Percentiles rank a stretch among this genome's conserved stretches.
phyloP scores from a whole-genome alignment of 108 stramenopile species.

The Poteriospumella lacustris region DNA sequence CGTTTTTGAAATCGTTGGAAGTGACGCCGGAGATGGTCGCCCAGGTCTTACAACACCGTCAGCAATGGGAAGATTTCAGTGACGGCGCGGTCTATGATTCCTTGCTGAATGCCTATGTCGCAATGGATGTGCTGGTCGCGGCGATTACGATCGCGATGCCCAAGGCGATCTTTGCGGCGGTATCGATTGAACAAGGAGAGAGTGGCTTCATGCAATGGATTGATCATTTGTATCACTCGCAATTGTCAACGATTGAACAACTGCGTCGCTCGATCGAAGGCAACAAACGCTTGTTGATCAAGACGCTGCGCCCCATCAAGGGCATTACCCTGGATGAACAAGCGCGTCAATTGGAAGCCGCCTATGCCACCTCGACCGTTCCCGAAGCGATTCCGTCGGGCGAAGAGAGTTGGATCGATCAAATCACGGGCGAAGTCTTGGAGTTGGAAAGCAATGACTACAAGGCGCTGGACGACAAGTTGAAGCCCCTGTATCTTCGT shows the following conservation, averaged over 20 bases:
- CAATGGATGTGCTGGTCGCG: neutral
- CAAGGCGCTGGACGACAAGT: slow-evolving; percentile 16
- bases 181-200: neutral
- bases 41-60: neutral
- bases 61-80: neutral
- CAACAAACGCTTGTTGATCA: neutral
- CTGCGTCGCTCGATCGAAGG: neutral
- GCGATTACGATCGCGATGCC: neutral
- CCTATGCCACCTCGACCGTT: neutral
- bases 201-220: neutral
- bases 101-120: neutral
- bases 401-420: slow-evolving; percentile 20
- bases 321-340: neutral
- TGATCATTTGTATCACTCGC: neutral
- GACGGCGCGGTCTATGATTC: neutral
- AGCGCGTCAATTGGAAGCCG: neutral
- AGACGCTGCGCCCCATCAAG: neutral
- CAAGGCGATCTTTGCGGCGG: neutral
- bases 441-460: slow-evolving; percentile 17
- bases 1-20: neutral
- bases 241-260: neutral
- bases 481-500: neutral
- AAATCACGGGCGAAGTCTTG: neutral
- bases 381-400: slow-evolving; percentile 3
- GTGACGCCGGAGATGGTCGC: neutral